Evolutionary conservation across 2,329 filamentous ascomycete species (phyloP), one percentile per base, ranked within the genome.

Genomic region (Taxawa tesnikishii): DNA sequence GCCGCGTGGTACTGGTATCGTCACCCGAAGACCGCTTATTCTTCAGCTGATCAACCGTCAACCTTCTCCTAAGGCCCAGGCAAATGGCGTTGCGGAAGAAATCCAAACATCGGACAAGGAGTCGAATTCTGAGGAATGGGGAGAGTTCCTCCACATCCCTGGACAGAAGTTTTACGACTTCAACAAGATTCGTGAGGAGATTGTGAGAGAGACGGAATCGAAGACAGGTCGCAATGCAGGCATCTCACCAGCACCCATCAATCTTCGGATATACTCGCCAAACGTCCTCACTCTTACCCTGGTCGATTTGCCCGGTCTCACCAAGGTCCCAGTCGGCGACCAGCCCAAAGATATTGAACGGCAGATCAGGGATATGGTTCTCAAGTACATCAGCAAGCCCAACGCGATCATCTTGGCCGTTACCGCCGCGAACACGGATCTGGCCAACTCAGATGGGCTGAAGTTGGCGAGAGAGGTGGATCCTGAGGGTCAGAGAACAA

Each of bases 121-220:
- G 46, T 83, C 87, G 50, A 98, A 98, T 59, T 60, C 73, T 13
- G 85, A 96, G 54, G 90, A 98, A 60, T 98, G 92, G 83, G 90
- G 88, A 67, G 90, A 98, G 68, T 98, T 98, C 62, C 69, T 98
- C 42, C 90, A 98, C 60, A 83, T 98, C 43, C 88, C 90, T 13
- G 90, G 87, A 48, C 83, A 96, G 62, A 96, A 96, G 62, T 96
- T 93, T 67, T 77, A 77, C 62, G 90, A 98, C 64, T 98, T 98
- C 67, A 83, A 85, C 68, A 94, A 94, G 69, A 94, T 98, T 51
- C 76, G 90, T 49, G 90, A 96, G 37, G 90, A 98, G 65, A 98
- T 98, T 55, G 81, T 88, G 45, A 79, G 83, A 50, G 90, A 98
- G 65, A 98, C 90, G 26, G 87, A 94, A 53, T 78, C 82, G 47